Base-by-base conservation (phyloP, 495 filamentous ascomycete genomes). In the Lophium mytilinum region DNA sequence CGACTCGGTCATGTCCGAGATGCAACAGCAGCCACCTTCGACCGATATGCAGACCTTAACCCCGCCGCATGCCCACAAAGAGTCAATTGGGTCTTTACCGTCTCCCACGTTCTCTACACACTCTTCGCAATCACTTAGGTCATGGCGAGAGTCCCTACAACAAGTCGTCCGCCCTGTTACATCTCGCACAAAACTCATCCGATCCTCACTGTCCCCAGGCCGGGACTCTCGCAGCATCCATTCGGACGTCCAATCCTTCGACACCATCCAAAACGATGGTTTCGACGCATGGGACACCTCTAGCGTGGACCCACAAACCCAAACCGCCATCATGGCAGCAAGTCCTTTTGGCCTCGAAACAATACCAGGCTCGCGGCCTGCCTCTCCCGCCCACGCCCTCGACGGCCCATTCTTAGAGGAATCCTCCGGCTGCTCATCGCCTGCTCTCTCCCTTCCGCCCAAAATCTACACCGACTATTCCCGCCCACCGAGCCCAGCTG, bases 251-350 rank as follows among this genome's bases (percentile, higher is more conserved):
- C 50, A 53, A 11, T 68, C 66, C 11, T 47, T 64, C 34, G 43
- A 56, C 24, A 59, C 46, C 39, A 39, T 46, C 37, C 65, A 65
- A 11, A 19, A 47, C 4, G 81, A 84, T 57, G 81, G 81, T 1
- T 86, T 87, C 57, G 84, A 87, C 56, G 79, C 78, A 5, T 87
- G 82, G 83, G 84, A 87, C 62, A 85, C 82, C 0, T 84, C 80
- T 1, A 71, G 71, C 0, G 83, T 87, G 1, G 82, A 83, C 57
- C 69, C 77, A 1, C 77, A 81, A 56, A 76, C 78, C 47, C 72
- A 78, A 39, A 77, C 83, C 39, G 74, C 80, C 9, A 74, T 83
- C 0, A 47, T 79, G 69, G 73, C 54, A 10, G 75, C 73, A 10
- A 77, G 74, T 17, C 71, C 78, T 1, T 74, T 73, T 36, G 78